Evolutionary conservation across 139 green algal genomes (phyloP).

Genomic region (Chlamydomonas eustigma): DNA sequence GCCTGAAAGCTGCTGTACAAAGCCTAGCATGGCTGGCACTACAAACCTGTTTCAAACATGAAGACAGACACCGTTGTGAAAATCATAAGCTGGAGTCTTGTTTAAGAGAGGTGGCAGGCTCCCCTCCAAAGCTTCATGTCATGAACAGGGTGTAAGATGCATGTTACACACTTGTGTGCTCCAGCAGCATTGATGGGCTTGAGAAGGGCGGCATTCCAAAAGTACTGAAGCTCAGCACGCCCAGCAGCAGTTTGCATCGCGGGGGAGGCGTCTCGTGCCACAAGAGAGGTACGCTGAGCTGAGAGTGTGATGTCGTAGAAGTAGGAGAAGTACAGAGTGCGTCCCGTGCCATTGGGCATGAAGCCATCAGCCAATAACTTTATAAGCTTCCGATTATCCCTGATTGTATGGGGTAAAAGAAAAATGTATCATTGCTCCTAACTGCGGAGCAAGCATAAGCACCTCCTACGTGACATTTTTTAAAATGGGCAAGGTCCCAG

Average conservation of each 20-base stretch:
- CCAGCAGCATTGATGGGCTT: conserved; percentile 51
- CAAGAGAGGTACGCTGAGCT: conserved; percentile 40
- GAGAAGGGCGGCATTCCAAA: conserved; percentile 68
- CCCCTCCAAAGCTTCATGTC: neutral
- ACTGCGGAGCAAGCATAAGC: no score
- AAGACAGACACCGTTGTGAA: neutral
- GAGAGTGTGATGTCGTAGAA: conserved; percentile 69
- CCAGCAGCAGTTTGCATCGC: conserved; percentile 5
- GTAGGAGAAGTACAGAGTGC: conserved; percentile 73
- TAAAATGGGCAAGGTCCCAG: no score
- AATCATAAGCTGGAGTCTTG: conserved; percentile 2
- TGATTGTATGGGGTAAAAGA: conserved; percentile 6
- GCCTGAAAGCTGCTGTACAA: conserved; percentile 59
- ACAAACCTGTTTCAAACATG: conserved; percentile 41
- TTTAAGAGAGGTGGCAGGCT: neutral
- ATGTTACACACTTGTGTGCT: conserved; percentile 12
- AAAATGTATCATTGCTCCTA: no score
- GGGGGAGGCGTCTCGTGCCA: neutral
- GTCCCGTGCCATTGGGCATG: conserved; percentile 51
- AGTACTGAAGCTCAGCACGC: conserved; percentile 60
- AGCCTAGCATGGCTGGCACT: conserved; percentile 64
- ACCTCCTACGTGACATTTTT: no score
- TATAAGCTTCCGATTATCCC: conserved; percentile 26
- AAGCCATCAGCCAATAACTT: conserved; percentile 43
- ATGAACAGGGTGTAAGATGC: neutral